Evolutionary conservation across 2,329 filamentous ascomycete genomes (phyloP).

Genomic region (Biscogniauxia marginata): DNA sequence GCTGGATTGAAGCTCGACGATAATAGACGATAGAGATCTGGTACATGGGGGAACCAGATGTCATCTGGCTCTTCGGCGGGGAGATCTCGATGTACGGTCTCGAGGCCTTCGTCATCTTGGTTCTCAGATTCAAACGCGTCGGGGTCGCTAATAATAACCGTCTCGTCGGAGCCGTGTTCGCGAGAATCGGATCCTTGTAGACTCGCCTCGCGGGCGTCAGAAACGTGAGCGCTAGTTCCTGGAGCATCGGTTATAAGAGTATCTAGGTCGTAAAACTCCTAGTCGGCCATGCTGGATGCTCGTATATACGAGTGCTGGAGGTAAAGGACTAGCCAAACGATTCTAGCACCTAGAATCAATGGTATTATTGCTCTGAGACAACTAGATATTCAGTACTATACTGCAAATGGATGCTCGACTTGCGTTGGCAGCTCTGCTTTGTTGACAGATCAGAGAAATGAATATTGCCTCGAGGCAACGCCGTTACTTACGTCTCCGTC

Average conservation of each 20-base stretch:
- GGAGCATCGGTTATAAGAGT: background rate
- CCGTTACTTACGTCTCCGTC: background rate
- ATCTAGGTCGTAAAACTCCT: background rate
- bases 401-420: background rate
- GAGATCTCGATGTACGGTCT: background rate
- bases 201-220: no score
- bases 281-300: background rate
- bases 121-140: no score
- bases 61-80: no score
- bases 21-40: background rate
- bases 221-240: no score
- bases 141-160: no score
- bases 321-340: background rate
- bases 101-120: background rate
- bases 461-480: background rate
- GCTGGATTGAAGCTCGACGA: background rate
- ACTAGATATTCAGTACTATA: background rate
- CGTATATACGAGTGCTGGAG: background rate
- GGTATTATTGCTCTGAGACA: background rate
- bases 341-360: background rate
- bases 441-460: background rate
- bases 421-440: background rate
- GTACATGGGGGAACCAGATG: background rate
- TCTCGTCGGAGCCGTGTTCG: no score
- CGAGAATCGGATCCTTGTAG: no score